A percentile compares a stretch with the other conserved stretches of the same genome.
Evolutionary conservation across 2,329 filamentous ascomycete genomes (phyloP).

Genomic region (Blastomyces gilchristii): DNA sequence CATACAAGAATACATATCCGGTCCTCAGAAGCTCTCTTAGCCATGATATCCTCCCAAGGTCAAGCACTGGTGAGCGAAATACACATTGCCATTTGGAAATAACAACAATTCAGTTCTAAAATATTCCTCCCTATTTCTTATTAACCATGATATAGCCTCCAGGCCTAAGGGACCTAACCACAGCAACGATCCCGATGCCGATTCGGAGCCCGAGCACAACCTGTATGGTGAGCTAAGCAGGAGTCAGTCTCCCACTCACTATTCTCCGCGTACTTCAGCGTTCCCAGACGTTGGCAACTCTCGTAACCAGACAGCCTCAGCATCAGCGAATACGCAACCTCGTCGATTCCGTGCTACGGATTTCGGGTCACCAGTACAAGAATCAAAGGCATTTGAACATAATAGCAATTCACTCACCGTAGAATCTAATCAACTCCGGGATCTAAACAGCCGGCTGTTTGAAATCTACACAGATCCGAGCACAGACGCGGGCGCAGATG

Average conservation of each 20-base stretch:
- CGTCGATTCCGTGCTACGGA: not conserved
- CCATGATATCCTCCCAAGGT: not conserved
- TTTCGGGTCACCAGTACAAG: not conserved
- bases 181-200: not conserved
- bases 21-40: not conserved
- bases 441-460: not conserved
- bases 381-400: not conserved
- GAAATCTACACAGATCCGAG: not conserved
- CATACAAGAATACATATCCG: not conserved
- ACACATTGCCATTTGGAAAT: not conserved
- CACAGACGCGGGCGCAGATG: not conserved
- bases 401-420: not conserved
- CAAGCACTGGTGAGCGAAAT: not conserved
- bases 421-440: not conserved
- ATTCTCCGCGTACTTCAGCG: not conserved
- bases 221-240: not conserved
- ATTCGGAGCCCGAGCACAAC: conserved; percentile 1
- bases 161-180: not conserved
- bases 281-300: not conserved
- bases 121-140: not conserved
- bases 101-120: not conserved
- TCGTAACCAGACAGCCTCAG: not conserved
- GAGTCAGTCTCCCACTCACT: not conserved
- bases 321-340: not conserved
- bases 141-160: not conserved